Evolutionary conservation across 805 yeast genomes (phyloP).

Genomic region (Priceomyces castillae): DNA sequence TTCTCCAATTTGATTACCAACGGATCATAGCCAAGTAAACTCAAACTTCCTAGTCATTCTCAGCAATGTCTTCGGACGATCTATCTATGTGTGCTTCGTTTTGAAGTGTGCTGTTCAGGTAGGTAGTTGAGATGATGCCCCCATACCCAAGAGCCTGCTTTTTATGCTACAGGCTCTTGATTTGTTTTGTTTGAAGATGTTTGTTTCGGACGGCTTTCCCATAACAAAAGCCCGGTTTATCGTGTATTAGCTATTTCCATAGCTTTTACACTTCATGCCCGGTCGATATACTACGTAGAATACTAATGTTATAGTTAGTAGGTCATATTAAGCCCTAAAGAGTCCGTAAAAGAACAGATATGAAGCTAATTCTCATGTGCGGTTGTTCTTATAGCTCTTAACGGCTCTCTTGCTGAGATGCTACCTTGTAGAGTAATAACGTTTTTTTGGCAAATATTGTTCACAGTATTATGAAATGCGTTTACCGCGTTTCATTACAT

Average conservation of each 20-base stretch:
- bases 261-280: constrained; percentile 50
- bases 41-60: constrained; percentile 16
- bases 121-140: constrained; percentile 7
- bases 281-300: constrained; percentile 29
- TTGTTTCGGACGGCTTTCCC: constrained; percentile 38
- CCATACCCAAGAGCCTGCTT: constrained; percentile 9
- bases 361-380: too few relatives aligned
- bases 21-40: constrained; percentile 31
- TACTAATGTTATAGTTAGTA: too few relatives aligned
- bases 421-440: too few relatives aligned
- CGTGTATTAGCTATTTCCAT: constrained; percentile 40
- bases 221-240: constrained; percentile 42
- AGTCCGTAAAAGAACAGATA: too few relatives aligned
- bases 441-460: neutral
- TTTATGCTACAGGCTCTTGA: constrained; percentile 1
- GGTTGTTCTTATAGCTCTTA: too few relatives aligned
- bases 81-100: constrained; percentile 17
- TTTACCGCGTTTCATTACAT: neutral
- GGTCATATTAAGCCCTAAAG: too few relatives aligned
- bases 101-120: constrained; percentile 14
- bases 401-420: too few relatives aligned
- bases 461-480: neutral
- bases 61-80: constrained; percentile 3
- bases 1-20: constrained; percentile 29
- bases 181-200: constrained; percentile 12